A percentile compares a stretch with the other conserved stretches of the same genome.
Conservation (phyloP, 2,329 filamentous ascomycete genomes). For the Penicillium sp. region DNA sequence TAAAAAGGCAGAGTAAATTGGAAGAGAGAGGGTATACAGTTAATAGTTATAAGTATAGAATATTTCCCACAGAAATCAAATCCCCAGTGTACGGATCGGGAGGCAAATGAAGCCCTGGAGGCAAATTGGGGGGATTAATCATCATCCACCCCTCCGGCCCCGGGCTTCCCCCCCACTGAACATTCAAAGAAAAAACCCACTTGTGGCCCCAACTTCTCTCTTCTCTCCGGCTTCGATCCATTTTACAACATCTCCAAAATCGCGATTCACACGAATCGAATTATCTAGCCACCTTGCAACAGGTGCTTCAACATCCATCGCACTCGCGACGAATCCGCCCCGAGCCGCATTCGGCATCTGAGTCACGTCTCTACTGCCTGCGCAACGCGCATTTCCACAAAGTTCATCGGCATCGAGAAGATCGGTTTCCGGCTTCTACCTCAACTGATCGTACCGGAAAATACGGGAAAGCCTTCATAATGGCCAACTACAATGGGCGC, state of each 20-base stretch:
- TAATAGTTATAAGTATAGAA: background rate
- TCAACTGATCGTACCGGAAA: background rate
- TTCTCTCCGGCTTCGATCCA: slow-evolving; percentile 5
- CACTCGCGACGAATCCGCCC: slow-evolving; percentile 3
- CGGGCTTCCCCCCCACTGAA: slow-evolving; percentile 11
- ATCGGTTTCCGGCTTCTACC: background rate
- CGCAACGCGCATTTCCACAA: slow-evolving; percentile 14
- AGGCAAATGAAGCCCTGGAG: background rate
- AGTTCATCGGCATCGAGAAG: slow-evolving; percentile 1
- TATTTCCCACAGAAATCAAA: background rate
- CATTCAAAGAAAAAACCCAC: slow-evolving; percentile 22
- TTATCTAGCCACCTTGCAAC: background rate
- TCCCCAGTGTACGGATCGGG: background rate
- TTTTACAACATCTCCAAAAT: background rate
- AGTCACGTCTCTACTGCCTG: slow-evolving; percentile 15
- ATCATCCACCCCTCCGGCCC: slow-evolving; percentile 16
- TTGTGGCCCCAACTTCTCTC: slow-evolving; percentile 9
- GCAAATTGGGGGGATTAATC: slow-evolving; percentile 19
- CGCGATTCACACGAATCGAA: background rate
- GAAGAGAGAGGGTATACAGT: background rate
- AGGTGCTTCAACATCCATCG: background rate
- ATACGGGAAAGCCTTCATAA: slow-evolving; percentile 37
- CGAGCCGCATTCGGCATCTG: slow-evolving; percentile 24
- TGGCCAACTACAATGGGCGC: slow-evolving; percentile 74
- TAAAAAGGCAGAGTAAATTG: background rate